A percentile compares a stretch with the other conserved stretches of the same genome.
Evolutionary conservation across 768 basidiomycete species (phyloP).

Genomic region (Psilocybe tampanensis): DNA sequence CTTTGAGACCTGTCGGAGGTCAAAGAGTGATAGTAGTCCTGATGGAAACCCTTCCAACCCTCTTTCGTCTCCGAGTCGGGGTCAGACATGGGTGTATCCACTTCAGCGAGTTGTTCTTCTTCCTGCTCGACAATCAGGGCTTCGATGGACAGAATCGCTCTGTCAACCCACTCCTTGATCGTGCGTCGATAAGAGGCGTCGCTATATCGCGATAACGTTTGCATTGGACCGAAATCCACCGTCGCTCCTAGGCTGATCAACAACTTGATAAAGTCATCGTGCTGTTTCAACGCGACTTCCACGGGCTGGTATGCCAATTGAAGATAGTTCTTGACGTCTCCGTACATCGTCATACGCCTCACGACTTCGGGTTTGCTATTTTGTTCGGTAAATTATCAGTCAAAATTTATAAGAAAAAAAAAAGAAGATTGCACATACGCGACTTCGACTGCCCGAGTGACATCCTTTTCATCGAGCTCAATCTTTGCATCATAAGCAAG

Average conservation of each 20-base stretch:
- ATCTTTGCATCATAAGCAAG: slow-evolving; percentile 44
- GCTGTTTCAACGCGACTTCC: slow-evolving; percentile 36
- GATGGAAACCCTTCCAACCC: slow-evolving; percentile 14
- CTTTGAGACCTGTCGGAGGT: background rate
- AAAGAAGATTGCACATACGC: slow-evolving; percentile 27
- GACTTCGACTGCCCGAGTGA: slow-evolving; percentile 34
- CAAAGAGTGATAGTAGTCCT: slow-evolving; percentile 1
- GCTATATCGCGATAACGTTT: slow-evolving; percentile 20
- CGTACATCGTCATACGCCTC: slow-evolving; percentile 22
- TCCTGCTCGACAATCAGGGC: slow-evolving; percentile 25
- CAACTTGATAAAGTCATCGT: slow-evolving; percentile 40
- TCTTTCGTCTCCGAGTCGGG: slow-evolving; percentile 5
- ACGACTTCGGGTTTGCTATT: slow-evolving; percentile 18
- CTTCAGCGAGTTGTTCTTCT: slow-evolving; percentile 1
- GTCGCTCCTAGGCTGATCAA: slow-evolving; percentile 40
- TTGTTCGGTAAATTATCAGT: background rate
- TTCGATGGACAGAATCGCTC: slow-evolving; percentile 25
- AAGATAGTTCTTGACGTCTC: slow-evolving; percentile 25
- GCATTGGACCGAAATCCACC: slow-evolving; percentile 33
- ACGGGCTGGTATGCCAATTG: slow-evolving; percentile 32
- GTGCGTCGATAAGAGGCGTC: slow-evolving; percentile 23
- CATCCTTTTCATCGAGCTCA: slow-evolving; percentile 34
- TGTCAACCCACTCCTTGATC: slow-evolving; percentile 42
- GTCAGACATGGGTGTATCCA: background rate
- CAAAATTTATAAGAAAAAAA: background rate